These are phyloP conservation scores for Trametes cubensis DNA, from an alignment of 768 basidiomycete species.

Conservation along the genomic window DNA sequence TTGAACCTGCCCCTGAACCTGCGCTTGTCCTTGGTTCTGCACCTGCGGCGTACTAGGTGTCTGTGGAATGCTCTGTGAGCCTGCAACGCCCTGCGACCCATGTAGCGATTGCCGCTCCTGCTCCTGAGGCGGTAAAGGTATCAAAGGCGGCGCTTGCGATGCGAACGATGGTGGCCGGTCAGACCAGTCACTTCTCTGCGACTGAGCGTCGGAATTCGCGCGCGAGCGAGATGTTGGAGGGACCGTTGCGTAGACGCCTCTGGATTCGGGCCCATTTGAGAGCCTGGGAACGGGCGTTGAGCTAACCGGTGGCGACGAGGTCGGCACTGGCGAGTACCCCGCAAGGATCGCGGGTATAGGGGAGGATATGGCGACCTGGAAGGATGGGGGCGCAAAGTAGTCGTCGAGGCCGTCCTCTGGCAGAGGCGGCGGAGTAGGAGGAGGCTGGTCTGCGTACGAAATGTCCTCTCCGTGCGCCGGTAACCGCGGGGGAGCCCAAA, in stretches of 20 bases:
- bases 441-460: constrained; percentile 29
- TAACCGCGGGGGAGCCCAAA: constrained; percentile 22
- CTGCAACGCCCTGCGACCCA: neutral
- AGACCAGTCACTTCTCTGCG: constrained; percentile 17
- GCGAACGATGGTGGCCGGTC: constrained; percentile 27
- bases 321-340: constrained; percentile 22
- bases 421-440: constrained; percentile 24
- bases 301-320: constrained; percentile 16
- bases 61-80: too few relatives aligned
- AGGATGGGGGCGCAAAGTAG: constrained; percentile 31
- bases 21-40: neutral
- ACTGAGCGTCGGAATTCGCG: constrained; percentile 20
- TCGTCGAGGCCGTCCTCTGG: constrained; percentile 23
- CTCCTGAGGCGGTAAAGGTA: constrained; percentile 8
- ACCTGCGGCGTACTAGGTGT: neutral
- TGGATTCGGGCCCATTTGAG: constrained; percentile 18
- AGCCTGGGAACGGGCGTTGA: constrained; percentile 19
- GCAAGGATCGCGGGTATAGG: constrained; percentile 33
- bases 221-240: constrained; percentile 10
- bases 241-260: constrained; percentile 20
- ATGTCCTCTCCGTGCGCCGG: constrained; percentile 23
- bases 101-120: neutral
- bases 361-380: constrained; percentile 31
- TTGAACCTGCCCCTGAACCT: neutral
- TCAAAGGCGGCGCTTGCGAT: constrained; percentile 24